These are phyloP conservation scores for Diaporthe amygdali DNA, from an alignment of 2,329 filamentous ascomycete species.

Conservation along the genomic window DNA sequence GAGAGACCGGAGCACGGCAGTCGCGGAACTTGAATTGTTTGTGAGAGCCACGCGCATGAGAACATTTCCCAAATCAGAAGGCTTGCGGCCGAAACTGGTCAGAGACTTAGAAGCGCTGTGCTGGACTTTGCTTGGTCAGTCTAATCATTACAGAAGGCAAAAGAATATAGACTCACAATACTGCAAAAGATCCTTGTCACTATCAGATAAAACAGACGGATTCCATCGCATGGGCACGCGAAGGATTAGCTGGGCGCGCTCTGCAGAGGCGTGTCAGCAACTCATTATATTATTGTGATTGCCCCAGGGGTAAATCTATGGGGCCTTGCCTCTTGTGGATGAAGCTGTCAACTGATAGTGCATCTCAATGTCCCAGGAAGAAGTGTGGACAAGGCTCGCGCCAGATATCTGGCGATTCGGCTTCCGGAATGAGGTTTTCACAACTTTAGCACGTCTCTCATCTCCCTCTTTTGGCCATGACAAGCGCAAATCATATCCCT, in stretches of 20 bases:
- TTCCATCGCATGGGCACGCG: neutral
- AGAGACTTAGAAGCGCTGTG: constrained; percentile 30
- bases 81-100: constrained; percentile 28
- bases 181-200: neutral
- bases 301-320: too few species aligned
- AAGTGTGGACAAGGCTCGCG: neutral
- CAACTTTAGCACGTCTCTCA: neutral
- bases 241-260: neutral
- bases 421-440: neutral
- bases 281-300: neutral
- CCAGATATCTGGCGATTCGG: neutral
- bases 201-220: neutral
- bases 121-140: neutral
- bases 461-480: neutral
- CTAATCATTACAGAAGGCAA: neutral
- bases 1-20: neutral
- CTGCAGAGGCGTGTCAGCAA: neutral
- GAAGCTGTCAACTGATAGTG: neutral
- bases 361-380: neutral
- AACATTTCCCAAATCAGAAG: constrained; percentile 26
- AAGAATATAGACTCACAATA: neutral
- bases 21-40: neutral
- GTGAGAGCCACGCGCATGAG: constrained; percentile 29
- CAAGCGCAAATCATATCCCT: neutral
- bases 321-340: neutral